Percentiles rank a stretch among this genome's conserved stretches.
Evolutionary conservation across 192 early-diverging fungal species (phyloP).

Genomic region (Linnemannia exigua): DNA sequence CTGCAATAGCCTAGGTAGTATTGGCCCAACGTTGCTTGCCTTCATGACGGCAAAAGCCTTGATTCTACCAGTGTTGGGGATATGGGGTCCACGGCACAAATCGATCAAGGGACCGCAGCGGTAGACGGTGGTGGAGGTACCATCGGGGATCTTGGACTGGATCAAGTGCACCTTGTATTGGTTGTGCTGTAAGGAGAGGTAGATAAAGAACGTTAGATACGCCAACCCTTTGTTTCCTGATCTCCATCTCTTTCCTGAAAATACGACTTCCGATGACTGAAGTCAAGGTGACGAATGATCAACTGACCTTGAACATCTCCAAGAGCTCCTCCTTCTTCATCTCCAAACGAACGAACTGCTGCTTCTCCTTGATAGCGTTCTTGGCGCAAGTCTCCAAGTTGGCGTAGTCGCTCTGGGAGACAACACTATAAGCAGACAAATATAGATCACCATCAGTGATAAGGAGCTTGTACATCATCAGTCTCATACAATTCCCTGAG

Average conservation of each 20-base stretch:
- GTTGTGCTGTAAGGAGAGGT: slow-evolving; percentile 74
- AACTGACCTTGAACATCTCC: slow-evolving; percentile 89
- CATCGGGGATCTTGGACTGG: slow-evolving; percentile 91
- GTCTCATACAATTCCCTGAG: not conserved
- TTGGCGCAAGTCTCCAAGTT: slow-evolving; percentile 90
- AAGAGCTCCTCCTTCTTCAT: slow-evolving; percentile 91
- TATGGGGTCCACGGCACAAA: slow-evolving; percentile 96
- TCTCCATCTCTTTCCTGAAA: not conserved
- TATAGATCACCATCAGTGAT: not conserved
- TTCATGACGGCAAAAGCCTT: slow-evolving; percentile 94
- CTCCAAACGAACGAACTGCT: slow-evolving; percentile 92
- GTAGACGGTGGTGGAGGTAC: slow-evolving; percentile 96
- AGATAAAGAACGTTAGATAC: not conserved
- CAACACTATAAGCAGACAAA: slow-evolving; percentile 63
- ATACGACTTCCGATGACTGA: not conserved
- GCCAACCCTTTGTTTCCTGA: not conserved
- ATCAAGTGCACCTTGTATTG: slow-evolving; percentile 98
- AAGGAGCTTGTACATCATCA: not conserved
- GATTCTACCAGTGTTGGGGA: slow-evolving; percentile 94
- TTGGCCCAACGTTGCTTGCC: slow-evolving; percentile 43
- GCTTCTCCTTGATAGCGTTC: slow-evolving; percentile 94
- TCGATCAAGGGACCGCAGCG: slow-evolving; percentile 99
- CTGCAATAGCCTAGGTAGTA: not conserved
- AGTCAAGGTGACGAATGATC: not conserved
- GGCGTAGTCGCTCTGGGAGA: slow-evolving; percentile 88